A percentile compares a stretch with the other conserved stretches of the same genome.
phyloP scores from a whole-genome alignment of 2,329 filamentous ascomycete genomes.

The Hymenoscyphus salicellus region DNA sequence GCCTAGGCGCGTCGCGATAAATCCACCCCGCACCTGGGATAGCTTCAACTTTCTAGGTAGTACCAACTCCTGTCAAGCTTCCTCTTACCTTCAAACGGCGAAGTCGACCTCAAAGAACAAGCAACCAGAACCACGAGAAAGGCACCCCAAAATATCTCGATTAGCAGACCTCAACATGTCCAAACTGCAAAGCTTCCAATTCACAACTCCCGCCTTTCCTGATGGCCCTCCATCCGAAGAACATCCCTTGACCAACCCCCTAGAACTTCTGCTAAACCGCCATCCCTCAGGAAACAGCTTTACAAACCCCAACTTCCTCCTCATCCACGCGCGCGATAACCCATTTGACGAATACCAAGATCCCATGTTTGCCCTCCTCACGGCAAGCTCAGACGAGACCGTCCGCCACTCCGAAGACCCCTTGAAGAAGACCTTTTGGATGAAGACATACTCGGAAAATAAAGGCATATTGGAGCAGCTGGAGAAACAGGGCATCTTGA shows the following conservation, averaged over 20 bases:
- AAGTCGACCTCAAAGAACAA: background rate
- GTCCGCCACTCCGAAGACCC: background rate
- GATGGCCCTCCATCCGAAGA: slow-evolving; percentile 9
- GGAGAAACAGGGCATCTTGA: slow-evolving; percentile 5
- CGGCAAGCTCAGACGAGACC: slow-evolving; percentile 8
- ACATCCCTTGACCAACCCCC: slow-evolving; percentile 9
- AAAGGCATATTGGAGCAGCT: slow-evolving; percentile 7
- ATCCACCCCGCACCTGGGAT: no score
- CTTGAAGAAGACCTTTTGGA: slow-evolving; percentile 14
- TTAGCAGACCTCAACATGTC: background rate
- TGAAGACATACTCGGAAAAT: slow-evolving; percentile 18
- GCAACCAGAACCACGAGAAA: background rate
- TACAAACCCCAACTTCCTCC: slow-evolving; percentile 14
- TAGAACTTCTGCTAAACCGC: slow-evolving; percentile 11
- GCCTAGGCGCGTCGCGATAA: no score
- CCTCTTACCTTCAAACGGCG: no score
- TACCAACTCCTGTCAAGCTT: no score
- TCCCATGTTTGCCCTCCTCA: slow-evolving; percentile 9
- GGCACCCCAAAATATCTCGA: background rate
- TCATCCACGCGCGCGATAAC: slow-evolving; percentile 11
- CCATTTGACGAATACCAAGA: slow-evolving; percentile 12
- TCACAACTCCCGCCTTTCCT: slow-evolving; percentile 1
- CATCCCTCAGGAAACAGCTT: slow-evolving; percentile 8
- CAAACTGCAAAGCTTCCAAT: background rate
- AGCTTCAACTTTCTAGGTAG: no score